Evolutionary conservation across 805 yeast genomes (phyloP), one percentile per base, ranked within the genome.

Genomic region (Debaryomyces maramus): DNA sequence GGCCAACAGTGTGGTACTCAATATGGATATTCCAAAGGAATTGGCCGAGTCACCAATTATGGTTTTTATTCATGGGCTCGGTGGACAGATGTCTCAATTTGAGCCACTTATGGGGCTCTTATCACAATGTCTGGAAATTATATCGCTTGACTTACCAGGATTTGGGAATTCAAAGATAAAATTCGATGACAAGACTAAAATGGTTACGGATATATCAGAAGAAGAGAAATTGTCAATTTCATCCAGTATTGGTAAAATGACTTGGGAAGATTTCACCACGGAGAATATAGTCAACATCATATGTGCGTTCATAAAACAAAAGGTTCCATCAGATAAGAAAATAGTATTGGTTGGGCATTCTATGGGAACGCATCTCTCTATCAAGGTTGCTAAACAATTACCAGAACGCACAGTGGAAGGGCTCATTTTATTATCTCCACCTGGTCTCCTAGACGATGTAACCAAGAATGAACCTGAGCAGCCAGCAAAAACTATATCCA

Each of bases 81-180:
- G 97, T 1, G 98, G 98, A 2, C 91, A 83, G 51, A 67, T 86
- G 56, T 78, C 88, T 16, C 97, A 89, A 58, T 90, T 90, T 58
- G 93, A 86, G 52, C 81, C 83, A 1, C 63, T 87, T 27, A 62
- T 87, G 56, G 81, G 80, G 19, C 67, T 78, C 37, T 77, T 86
- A 48, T 65, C 83, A 23, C 80, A 77, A 47, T 75, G 81, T 45
- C 75, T 80, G 44, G 83, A 79, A 40, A 74, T 88, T 14, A 54
- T 85, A 29, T 78, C 90, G 0, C 50, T 90, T 11, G 98, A 90
- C 57, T 65, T 89, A 37, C 97, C 97, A 1, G 98, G 97, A 0
- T 88, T 88, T 60, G 98, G 98, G 3, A 72, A 76, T 47, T 62
- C 71, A 10, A 57, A 58, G 29, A 5, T 48, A 1, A 36, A 46